Conservation (phyloP, 371 early-diverging fungal genomes). For the Actinomortierella ambigua region DNA sequence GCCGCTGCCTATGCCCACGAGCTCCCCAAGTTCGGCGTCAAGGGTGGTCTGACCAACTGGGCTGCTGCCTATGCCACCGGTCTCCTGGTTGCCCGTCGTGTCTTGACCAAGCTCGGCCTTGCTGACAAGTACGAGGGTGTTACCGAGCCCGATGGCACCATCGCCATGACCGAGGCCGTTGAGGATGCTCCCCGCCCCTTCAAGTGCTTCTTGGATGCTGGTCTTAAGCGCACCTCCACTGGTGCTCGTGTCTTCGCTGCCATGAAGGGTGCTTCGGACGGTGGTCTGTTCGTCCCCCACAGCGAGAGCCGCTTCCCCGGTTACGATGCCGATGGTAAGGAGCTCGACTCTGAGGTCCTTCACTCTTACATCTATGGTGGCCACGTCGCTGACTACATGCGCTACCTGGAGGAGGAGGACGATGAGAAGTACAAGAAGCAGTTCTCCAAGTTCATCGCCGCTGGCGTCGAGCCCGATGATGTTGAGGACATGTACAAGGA, state of each 20-base stretch:
- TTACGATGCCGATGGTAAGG: constrained; percentile 90
- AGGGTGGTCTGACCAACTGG: constrained; percentile 99
- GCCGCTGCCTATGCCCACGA: constrained; percentile 99
- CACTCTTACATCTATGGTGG: constrained; percentile 99
- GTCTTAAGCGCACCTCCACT: constrained; percentile 98
- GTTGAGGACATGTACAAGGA: constrained; percentile 96
- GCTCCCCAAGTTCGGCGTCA: constrained; percentile 97
- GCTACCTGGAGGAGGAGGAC: constrained; percentile 97
- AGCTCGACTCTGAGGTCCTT: constrained; percentile 94
- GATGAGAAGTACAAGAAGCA: constrained; percentile 97
- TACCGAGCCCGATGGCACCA: constrained; percentile 92
- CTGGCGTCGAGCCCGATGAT: constrained; percentile 89
- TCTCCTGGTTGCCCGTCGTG: constrained; percentile 97
- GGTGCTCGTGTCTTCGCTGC: constrained; percentile 99
- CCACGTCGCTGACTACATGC: constrained; percentile 99
- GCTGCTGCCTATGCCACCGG: constrained; percentile 99
- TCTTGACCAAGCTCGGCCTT: constrained; percentile 94
- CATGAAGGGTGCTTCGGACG: constrained; percentile 99
- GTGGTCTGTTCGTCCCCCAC: constrained; percentile 99
- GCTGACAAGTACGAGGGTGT: constrained; percentile 97
- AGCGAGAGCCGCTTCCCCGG: constrained; percentile 98
- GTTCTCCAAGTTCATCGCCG: constrained; percentile 96
- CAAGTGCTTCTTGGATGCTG: constrained; percentile 99
- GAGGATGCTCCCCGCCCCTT: constrained; percentile 98
- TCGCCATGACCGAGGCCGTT: constrained; percentile 89